phyloP scores from a whole-genome alignment of 441 rosid genomes.

The Gossypium trilobum region DNA sequence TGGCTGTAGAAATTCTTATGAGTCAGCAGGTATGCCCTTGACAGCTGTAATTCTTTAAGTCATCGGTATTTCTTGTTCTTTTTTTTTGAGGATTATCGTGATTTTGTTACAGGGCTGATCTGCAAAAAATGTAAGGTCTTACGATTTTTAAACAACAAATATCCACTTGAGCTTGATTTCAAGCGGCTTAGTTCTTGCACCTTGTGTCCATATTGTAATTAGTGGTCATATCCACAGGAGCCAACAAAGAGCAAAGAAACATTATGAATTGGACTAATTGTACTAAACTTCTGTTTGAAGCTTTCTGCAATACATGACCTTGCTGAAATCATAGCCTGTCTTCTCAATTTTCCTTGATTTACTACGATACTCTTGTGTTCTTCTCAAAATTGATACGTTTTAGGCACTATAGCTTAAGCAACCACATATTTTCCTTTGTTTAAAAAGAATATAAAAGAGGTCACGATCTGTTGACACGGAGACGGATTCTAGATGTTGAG shows the following conservation, averaged over 20 bases:
- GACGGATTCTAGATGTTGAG: too few relatives aligned
- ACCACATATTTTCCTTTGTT: neutral
- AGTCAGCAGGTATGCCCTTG: conserved; percentile 56
- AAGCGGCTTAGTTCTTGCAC: neutral
- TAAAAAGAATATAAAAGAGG: too few relatives aligned
- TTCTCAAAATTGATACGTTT: neutral
- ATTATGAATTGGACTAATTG: neutral
- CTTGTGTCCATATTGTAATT: neutral
- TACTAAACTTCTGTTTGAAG: neutral
- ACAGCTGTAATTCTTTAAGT: neutral
- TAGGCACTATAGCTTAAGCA: neutral
- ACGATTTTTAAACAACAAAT: neutral
- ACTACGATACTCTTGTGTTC: neutral
- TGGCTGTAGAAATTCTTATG: conserved; percentile 89
- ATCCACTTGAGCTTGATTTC: neutral
- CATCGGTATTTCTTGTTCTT: conserved; percentile 3
- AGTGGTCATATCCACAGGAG: conserved; percentile 5
- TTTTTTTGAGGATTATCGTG: neutral
- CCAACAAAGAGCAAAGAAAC: neutral
- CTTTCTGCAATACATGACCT: neutral
- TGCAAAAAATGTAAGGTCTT: neutral
- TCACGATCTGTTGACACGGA: too few relatives aligned
- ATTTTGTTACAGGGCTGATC: conserved; percentile 29
- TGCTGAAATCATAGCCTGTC: neutral
- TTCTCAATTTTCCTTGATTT: neutral